phyloP scores from a whole-genome alignment of 495 filamentous ascomycete species.

The Margaritispora aquatica region DNA sequence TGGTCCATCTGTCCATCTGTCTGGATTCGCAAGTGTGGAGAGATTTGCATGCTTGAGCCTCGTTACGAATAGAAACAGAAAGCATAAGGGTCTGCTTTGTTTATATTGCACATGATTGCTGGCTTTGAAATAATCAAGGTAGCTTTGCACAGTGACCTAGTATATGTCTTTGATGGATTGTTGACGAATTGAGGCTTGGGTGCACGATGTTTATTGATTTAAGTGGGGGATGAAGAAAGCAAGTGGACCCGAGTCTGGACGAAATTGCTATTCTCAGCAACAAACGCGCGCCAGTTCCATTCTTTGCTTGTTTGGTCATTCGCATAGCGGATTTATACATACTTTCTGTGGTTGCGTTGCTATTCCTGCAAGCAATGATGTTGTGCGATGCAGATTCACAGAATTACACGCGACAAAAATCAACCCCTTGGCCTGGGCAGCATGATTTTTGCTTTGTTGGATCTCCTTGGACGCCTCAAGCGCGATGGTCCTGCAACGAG shows the following conservation, averaged over 20 bases:
- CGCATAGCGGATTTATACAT: too few relatives aligned
- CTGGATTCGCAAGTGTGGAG: not conserved
- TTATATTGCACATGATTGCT: not conserved
- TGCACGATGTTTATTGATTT: not conserved
- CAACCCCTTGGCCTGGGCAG: too few relatives aligned
- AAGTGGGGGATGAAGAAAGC: not conserved
- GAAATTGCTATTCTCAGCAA: not conserved
- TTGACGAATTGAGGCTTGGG: not conserved
- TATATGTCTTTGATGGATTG: too few relatives aligned
- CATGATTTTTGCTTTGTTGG: too few relatives aligned
- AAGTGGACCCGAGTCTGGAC: not conserved
- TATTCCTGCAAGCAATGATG: too few relatives aligned
- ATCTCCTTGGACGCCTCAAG: not conserved
- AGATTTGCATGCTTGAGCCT: not conserved
- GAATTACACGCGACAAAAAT: not conserved
- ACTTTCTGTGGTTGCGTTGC: too few relatives aligned
- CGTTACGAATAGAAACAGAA: not conserved
- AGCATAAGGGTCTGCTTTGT: not conserved
- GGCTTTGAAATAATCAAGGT: too few relatives aligned
- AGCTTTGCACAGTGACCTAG: too few relatives aligned
- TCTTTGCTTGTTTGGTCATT: not conserved
- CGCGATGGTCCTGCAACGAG: not conserved
- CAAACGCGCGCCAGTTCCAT: not conserved
- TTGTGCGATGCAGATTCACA: too few relatives aligned
- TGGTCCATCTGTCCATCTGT: too few relatives aligned